Evolutionary conservation across 2,329 filamentous ascomycete genomes (phyloP), one percentile per base, ranked within the genome.

Genomic region (Claviceps citrina): DNA sequence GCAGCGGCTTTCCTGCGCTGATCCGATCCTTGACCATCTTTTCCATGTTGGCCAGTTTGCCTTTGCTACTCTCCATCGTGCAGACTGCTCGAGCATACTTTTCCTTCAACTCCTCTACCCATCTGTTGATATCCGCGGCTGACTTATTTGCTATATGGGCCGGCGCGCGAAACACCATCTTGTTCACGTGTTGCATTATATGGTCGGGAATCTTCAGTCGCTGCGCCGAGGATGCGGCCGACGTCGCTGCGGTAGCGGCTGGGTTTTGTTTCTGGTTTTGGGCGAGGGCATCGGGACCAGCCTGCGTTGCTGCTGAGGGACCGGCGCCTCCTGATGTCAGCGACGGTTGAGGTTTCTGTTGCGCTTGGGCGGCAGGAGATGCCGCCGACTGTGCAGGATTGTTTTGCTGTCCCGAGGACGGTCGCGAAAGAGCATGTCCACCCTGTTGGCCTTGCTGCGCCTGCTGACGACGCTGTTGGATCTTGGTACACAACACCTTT

Each of bases 401-500:
- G 37, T 46, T 45, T 18, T 35, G 42, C 32, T 44, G 41, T 31
- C 41, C 34, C 7, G 42, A 44, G 43, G 47, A 44, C 33, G 54
- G 52, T 31, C 52, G 50, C 35, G 40, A 26, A 19, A 35, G 20
- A 24, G 26, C 27, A 32, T 52, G 51, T 30, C 47, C 49, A 40
- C 46, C 48, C 43, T 39, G 47, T 43, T 42, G 48, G 13, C 30
- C 47, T 36, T 48, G 57, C 54, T 37, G 31, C 31, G 31, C 31
- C 31, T 59, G 56, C 9, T 61, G 59, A 2, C 61, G 54, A 15
- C 61, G 54, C 38, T 54, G 52, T 38, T 68, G 63, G 5, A 75
- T 63, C 54, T 76, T 78, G 0, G 54, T 55, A 3, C 65, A 56
- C 2, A 80, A 62, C 56, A 73, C 75, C 32, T 65, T 65, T 0